A percentile compares a stretch with the other conserved stretches of the same genome.
These are phyloP conservation scores for Dioscorea cayenensis DNA, from an alignment of 116 monocot genomes.

Conservation along the genomic window DNA sequence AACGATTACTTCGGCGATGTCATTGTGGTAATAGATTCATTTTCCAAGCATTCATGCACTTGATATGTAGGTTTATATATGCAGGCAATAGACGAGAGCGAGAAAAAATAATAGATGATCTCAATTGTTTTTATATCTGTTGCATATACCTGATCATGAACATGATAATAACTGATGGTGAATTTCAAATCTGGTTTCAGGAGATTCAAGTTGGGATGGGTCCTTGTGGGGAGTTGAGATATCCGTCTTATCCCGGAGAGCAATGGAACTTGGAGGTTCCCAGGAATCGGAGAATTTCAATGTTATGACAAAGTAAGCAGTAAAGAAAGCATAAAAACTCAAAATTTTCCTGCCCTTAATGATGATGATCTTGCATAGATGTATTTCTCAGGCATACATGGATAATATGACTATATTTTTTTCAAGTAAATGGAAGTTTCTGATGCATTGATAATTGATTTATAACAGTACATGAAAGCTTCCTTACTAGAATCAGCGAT, in stretches of 20 bases:
- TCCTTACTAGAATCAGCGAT: constrained; percentile 45
- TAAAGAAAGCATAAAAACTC: neutral
- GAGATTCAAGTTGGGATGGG: constrained; percentile 89
- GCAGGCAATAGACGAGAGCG: too few relatives aligned
- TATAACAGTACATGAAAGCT: constrained; percentile 56
- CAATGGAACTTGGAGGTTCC: constrained; percentile 70
- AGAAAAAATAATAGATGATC: too few relatives aligned
- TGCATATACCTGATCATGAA: neutral
- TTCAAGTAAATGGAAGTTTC: neutral
- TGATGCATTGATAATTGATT: neutral
- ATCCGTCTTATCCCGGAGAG: constrained; percentile 88
- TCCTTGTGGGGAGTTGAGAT: constrained; percentile 82
- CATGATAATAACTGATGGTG: neutral
- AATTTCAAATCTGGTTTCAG: constrained; percentile 18
- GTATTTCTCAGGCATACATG: neutral
- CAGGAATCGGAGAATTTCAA: constrained; percentile 87
- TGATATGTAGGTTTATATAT: too few relatives aligned
- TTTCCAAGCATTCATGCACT: too few relatives aligned
- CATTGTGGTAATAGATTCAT: constrained; percentile 42
- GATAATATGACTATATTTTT: too few relatives aligned
- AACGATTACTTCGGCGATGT: constrained; percentile 47
- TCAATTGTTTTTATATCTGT: too few relatives aligned
- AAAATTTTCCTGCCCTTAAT: neutral
- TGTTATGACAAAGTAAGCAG: constrained; percentile 79
- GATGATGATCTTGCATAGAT: neutral